These are phyloP conservation scores for Hyphodiscus hymeniophilus DNA, from an alignment of 495 filamentous ascomycete genomes.

Conservation along the genomic window DNA sequence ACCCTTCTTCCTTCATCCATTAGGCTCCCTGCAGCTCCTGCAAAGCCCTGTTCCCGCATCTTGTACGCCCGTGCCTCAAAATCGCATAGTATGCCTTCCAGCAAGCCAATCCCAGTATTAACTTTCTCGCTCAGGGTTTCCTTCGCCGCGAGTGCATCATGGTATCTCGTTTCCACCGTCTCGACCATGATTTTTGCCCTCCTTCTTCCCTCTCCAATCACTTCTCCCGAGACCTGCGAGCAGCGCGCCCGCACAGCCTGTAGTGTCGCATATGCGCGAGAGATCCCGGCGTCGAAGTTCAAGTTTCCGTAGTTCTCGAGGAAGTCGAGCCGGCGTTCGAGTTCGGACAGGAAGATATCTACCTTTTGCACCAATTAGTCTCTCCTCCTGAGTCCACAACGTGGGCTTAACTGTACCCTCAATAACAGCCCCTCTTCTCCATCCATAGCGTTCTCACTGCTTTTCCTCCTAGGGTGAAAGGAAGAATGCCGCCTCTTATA, in stretches of 20 bases:
- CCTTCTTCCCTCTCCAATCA: conserved; percentile 79
- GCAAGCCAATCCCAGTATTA: conserved; percentile 72
- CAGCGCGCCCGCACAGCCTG: conserved; percentile 84
- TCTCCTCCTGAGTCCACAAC: not conserved
- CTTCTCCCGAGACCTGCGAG: conserved; percentile 80
- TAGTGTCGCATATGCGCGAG: conserved; percentile 72
- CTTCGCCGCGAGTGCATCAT: conserved; percentile 76
- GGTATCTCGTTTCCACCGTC: conserved; percentile 84
- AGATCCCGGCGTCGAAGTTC: conserved; percentile 73
- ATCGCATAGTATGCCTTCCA: conserved; percentile 76
- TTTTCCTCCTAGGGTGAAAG: conserved; percentile 49
- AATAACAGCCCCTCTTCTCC: conserved; percentile 58
- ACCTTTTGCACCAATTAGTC: conserved; percentile 39
- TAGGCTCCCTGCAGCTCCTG: conserved; percentile 53
- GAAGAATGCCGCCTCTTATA: conserved; percentile 58
- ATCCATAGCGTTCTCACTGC: conserved; percentile 55
- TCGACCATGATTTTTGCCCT: conserved; percentile 86
- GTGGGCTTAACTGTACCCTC: conserved; percentile 33
- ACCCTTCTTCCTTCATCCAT: conserved; percentile 65
- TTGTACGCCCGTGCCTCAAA: conserved; percentile 73
- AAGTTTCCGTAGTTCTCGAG: conserved; percentile 82
- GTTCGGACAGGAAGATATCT: conserved; percentile 80
- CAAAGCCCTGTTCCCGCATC: conserved; percentile 45
- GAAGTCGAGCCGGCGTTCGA: conserved; percentile 79
- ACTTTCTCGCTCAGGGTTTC: conserved; percentile 89